Evolutionary conservation across 495 filamentous ascomycete species (phyloP), one percentile per base, ranked within the genome.

Genomic region (Trichoderma reesei): DNA sequence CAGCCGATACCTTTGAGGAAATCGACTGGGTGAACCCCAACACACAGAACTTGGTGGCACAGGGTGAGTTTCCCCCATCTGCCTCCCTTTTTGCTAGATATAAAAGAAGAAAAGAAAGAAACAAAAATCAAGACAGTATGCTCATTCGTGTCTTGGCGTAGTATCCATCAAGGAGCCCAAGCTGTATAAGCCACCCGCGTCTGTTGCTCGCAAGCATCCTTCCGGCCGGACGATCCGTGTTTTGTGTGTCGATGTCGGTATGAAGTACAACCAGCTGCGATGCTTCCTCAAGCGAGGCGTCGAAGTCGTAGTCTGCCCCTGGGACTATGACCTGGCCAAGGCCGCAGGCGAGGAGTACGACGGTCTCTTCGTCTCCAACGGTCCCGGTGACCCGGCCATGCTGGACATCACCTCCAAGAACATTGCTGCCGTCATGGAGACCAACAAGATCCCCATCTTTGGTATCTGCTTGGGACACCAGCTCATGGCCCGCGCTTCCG

Each of bases 401-500:
- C 81, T 97, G 75, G 80, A 84, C 3, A 76, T 76, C 18, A 95
- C 94, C 16, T 86, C 92, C 64, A 80, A 86, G 66, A 87, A 92
- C 73, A 86, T 98, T 67, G 71, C 83, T 54, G 79, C 82, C 60
- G 87, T 89, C 9, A 76, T 98, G 65, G 73, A 84, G 66, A 86
- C 89, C 69, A 90, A 86, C 62, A 83, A 83, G 48, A 92, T 87
- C 0, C 94, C 94, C 14, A 87, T 98, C 39, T 98, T 98, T 68
- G 94, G 92, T 72, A 98, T 98, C 68, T 98, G 94, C 77, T 76
- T 98, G 65, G 94, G 94, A 61, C 94, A 98, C 72, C 94, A 98
- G 76, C 81, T 98, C 63, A 87, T 98, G 44, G 90, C 94, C 20
- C 84, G 94, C 66, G 91, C 94, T 34, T 88, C 91, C 26, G 94